Evolutionary conservation across 108 stramenopile genomes (phyloP), one percentile per base, ranked within the genome.

Genomic region (Seminavis robusta): DNA sequence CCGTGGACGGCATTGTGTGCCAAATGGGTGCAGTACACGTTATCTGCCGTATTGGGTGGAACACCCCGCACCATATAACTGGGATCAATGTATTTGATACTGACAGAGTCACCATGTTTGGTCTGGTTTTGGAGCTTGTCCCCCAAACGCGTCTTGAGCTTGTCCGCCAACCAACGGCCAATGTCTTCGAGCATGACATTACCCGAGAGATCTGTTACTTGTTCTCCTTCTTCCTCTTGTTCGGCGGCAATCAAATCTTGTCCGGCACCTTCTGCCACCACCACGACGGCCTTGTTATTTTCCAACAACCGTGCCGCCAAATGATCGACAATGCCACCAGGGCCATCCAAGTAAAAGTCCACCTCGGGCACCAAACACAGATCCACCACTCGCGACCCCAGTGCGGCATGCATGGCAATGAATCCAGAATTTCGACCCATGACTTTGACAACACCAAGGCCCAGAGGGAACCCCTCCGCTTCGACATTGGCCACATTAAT

Each of bases 1-100:
- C 87, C 95, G 55, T 95, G 89, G 11, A 94, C 95, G 17, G 92
- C 92, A 52, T 86, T 87, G 52, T 94, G 92, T 7, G 84, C 90
- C n/a, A 95, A 76, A 39, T 92, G 84, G 49, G 70, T 67, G 79
- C 95, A 94, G 56, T 90, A 90, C 19, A 91, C 52, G 31, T 74
- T 69, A 59, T 95, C 95, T 16, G 80, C 67, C 10, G 85, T 74
- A 23, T 88, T 92, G 3, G 95, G 88, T 4, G 90, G 74, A 16
- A 90, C 78, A 26, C 80, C 82, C 56, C 95, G 65, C 31, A 95
- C 80, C 72, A 86, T 90, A 67, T 95, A 95, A n/a, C 80, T 82
- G 3, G 94, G 94, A 59, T 95, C 92, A 59, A 95, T 81, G 62
- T 89, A 91, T 54, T 84, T 84, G 31, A 88, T 58, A 11, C 67